These are phyloP conservation scores for Phoma sp. DNA, from an alignment of 2,329 filamentous ascomycete genomes.

Conservation along the genomic window DNA sequence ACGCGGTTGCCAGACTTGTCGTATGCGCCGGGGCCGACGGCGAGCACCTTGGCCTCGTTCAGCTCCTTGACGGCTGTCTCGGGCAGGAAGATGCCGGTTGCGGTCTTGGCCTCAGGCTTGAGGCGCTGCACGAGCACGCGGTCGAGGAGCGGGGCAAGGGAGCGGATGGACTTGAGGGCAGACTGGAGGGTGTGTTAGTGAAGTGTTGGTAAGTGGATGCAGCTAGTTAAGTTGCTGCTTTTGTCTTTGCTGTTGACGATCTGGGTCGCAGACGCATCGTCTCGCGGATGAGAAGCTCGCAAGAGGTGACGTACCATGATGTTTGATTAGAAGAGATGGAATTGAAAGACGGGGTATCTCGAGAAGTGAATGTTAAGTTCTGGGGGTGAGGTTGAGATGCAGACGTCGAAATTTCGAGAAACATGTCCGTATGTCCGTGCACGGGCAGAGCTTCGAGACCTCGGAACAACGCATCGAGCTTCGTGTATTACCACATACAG, in stretches of 20 bases:
- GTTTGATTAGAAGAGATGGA: conserved; percentile 13
- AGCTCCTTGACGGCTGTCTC: conserved; percentile 97
- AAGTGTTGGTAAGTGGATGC: not conserved
- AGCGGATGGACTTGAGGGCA: conserved; percentile 92
- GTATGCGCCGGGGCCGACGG: conserved; percentile 86
- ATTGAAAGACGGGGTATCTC: conserved; percentile 24
- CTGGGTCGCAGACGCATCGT: not conserved
- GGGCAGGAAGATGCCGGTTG: conserved; percentile 95
- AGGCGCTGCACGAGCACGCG: conserved; percentile 97
- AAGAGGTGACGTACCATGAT: conserved; percentile 27
- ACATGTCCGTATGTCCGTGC: conserved; percentile 22
- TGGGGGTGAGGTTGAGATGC: conserved; percentile 18
- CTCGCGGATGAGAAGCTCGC: not conserved
- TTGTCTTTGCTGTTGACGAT: not conserved
- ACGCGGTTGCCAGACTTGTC: conserved; percentile 91
- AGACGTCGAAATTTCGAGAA: conserved; percentile 25
- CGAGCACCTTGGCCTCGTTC: conserved; percentile 95
- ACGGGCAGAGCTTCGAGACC: conserved; percentile 15
- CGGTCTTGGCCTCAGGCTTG: conserved; percentile 96
- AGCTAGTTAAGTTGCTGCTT: not conserved
- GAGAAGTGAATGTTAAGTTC: conserved; percentile 14
- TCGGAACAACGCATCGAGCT: conserved; percentile 23
- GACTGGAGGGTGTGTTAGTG: conserved; percentile 32
- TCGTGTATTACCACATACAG: conserved; percentile 4
- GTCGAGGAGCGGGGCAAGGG: conserved; percentile 94